Evolutionary conservation across 2,329 filamentous ascomycete species (phyloP).

Genomic region (Cercospora sp.): DNA sequence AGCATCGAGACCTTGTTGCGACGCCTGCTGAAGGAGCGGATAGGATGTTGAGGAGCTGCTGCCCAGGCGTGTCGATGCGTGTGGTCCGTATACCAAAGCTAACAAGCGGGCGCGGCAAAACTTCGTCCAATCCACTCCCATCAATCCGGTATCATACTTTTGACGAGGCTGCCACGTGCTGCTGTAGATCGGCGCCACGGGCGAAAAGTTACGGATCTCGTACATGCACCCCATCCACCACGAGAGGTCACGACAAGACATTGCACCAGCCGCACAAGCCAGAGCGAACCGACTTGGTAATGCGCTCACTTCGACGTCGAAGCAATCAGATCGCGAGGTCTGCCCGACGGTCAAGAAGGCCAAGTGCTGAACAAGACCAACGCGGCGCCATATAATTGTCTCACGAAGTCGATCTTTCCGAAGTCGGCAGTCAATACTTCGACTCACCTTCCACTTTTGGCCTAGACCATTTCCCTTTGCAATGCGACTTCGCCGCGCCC

Average conservation of each 20-base stretch:
- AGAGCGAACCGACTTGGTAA: conserved; percentile 4
- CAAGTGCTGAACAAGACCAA: conserved; percentile 2
- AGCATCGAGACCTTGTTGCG: not conserved
- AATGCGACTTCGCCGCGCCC: conserved; percentile 5
- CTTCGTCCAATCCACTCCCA: not conserved
- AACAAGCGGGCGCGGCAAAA: not conserved
- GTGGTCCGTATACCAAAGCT: not conserved
- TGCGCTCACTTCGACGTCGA: not conserved
- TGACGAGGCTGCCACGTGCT: conserved; percentile 3
- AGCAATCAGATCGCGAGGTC: not conserved
- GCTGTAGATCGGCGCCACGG: not conserved
- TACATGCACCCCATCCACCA: not conserved
- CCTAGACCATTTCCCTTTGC: conserved; percentile 4
- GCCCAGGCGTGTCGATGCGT: not conserved
- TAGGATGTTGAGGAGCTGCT: not conserved
- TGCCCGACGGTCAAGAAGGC: conserved; percentile 1
- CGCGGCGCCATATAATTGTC: conserved; percentile 4
- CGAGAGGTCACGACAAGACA: not conserved
- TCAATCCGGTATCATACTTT: not conserved
- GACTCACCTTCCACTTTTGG: conserved; percentile 4
- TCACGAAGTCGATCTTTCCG: conserved; percentile 14
- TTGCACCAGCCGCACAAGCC: not conserved
- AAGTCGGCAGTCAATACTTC: conserved; percentile 15
- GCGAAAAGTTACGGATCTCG: not conserved
- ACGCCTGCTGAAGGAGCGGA: not conserved